Conservation (phyloP, 306 rosid species). For the Gillenia trifoliata region DNA sequence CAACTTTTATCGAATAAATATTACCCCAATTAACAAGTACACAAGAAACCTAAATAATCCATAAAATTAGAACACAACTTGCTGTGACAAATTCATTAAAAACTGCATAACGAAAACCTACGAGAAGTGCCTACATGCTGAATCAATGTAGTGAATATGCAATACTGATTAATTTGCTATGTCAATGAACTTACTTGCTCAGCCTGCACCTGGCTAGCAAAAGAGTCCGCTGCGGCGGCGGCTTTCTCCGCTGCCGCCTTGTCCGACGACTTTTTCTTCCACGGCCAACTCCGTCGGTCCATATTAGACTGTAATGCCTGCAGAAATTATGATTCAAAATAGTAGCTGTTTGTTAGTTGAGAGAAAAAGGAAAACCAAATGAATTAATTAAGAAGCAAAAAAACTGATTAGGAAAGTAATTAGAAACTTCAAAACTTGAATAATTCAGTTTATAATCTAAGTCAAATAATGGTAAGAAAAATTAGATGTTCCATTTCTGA, state of each 20-base stretch:
- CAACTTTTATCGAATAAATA: not conserved
- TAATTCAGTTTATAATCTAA: not conserved
- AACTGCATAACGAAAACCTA: not conserved
- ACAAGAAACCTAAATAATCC: not conserved
- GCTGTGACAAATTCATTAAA: not conserved
- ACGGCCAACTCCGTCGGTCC: constrained; percentile 97
- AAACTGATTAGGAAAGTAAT: constrained; percentile 5
- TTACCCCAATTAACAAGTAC: not conserved
- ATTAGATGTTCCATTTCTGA: not conserved
- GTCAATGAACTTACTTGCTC: constrained; percentile 50
- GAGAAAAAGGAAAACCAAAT: not conserved
- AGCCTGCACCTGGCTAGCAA: constrained; percentile 38
- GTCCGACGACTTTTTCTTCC: constrained; percentile 97
- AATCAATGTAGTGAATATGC: not conserved
- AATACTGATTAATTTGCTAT: not conserved
- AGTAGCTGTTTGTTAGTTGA: not conserved
- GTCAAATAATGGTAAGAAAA: not conserved
- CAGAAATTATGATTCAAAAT: not conserved
- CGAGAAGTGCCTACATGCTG: not conserved
- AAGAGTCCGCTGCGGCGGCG: constrained; percentile 40
- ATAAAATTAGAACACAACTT: not conserved
- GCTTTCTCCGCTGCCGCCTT: constrained; percentile 68
- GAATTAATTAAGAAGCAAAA: not conserved
- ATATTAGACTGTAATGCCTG: constrained; percentile 38
- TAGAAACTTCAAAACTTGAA: not conserved